A percentile compares a stretch with the other conserved stretches of the same genome.
These are phyloP conservation scores for Clitoria ternatea DNA, from an alignment of 306 rosid species.

Conservation along the genomic window DNA sequence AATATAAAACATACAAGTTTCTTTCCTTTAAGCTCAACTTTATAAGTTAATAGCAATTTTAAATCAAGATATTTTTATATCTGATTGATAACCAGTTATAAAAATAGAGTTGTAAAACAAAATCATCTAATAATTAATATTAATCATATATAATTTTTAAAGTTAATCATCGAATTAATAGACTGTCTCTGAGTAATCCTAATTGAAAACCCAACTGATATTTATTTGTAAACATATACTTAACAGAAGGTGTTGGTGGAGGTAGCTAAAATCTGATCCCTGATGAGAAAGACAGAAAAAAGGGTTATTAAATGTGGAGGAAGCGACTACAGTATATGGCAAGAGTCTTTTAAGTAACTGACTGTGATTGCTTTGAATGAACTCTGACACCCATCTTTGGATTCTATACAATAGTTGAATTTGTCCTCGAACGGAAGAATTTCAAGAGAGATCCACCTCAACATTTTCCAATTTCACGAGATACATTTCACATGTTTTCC, in stretches of 20 bases:
- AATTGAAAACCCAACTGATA: too few species aligned
- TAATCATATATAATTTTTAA: too few species aligned
- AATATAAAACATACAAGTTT: background rate
- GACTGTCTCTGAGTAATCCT: too few species aligned
- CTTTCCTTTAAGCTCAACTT: background rate
- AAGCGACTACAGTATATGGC: conserved; percentile 37
- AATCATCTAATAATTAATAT: too few species aligned
- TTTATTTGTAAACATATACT: background rate
- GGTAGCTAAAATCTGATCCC: background rate
- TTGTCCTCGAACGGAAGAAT: conserved; percentile 24
- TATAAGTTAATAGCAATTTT: background rate
- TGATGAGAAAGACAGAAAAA: background rate
- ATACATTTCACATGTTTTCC: conserved; percentile 83
- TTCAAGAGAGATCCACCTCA: conserved; percentile 46
- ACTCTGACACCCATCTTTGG: conserved; percentile 49
- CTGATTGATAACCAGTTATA: too few species aligned
- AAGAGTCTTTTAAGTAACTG: conserved; percentile 22
- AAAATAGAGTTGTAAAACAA: too few species aligned
- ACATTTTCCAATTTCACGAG: conserved; percentile 68
- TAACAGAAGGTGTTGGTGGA: background rate
- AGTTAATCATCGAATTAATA: too few species aligned
- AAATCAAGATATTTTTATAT: too few species aligned
- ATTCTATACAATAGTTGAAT: conserved; percentile 36
- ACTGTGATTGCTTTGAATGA: conserved; percentile 41
- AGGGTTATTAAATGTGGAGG: conserved; percentile 39